A percentile compares a stretch with the other conserved stretches of the same genome.
These are phyloP conservation scores for Exophiala xenobiotica DNA, from an alignment of 2,329 filamentous ascomycete species.

Conservation along the genomic window DNA sequence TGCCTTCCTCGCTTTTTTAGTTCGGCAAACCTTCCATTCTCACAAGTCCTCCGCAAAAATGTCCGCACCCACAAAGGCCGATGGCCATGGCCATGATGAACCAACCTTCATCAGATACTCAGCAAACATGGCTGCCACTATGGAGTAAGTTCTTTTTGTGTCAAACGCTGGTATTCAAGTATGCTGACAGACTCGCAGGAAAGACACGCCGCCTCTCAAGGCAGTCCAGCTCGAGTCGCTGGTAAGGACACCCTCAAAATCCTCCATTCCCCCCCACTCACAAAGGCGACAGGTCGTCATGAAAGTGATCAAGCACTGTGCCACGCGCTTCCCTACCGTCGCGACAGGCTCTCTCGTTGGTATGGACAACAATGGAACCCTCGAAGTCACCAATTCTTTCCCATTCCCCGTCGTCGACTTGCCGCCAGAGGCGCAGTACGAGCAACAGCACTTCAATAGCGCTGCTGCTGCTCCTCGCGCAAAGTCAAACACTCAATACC, in stretches of 20 bases:
- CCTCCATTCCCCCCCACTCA: constrained; percentile 33
- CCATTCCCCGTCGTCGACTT: constrained; percentile 83
- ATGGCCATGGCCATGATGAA: not conserved
- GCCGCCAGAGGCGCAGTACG: constrained; percentile 70
- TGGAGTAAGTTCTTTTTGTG: constrained; percentile 6
- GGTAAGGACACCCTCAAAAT: constrained; percentile 54
- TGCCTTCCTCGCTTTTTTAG: constrained; percentile 5
- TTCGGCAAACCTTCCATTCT: constrained; percentile 12
- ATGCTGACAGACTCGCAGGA: constrained; percentile 41
- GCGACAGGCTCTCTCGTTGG: constrained; percentile 90
- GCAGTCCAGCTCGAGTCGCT: constrained; percentile 92
- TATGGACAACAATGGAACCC: constrained; percentile 77
- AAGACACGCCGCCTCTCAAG: constrained; percentile 73
- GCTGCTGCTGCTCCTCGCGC: constrained; percentile 87
- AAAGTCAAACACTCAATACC: constrained; percentile 84
- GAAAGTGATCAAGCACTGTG: constrained; percentile 97
- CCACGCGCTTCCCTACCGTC: constrained; percentile 79
- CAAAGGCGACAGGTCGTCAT: constrained; percentile 69
- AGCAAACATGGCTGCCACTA: constrained; percentile 52
- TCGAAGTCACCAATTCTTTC: constrained; percentile 94
- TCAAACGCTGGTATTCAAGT: not conserved
- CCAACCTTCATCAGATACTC: constrained; percentile 78
- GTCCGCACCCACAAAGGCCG: constrained; percentile 16
- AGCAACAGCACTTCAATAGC: constrained; percentile 63
- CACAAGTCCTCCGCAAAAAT: constrained; percentile 9